A percentile compares a stretch with the other conserved stretches of the same genome.
Evolutionary conservation across 129 eudicot genomes (phyloP).

Genomic region (Pittosporum tobira): DNA sequence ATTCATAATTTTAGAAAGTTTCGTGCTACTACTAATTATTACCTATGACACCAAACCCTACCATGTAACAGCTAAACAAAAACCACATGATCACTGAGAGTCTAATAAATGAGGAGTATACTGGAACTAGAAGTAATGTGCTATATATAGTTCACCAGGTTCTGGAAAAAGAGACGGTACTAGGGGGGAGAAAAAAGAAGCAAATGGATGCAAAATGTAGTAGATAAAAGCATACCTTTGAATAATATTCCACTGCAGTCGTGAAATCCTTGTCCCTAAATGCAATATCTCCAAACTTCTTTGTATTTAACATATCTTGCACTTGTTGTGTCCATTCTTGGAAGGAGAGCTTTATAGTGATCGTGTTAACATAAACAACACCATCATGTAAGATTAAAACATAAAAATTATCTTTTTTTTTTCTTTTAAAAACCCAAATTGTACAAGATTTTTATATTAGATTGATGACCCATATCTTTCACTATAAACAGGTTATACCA

Average conservation of each 20-base stretch:
- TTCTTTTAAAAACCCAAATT: too few species aligned
- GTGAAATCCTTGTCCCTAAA: conserved; percentile 92
- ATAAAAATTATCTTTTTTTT: background rate
- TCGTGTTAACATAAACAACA: conserved; percentile 1
- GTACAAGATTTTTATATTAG: background rate
- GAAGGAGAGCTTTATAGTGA: conserved; percentile 69
- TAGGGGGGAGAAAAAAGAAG: background rate
- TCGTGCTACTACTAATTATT: too few species aligned
- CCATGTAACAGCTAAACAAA: too few species aligned
- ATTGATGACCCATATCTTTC: background rate
- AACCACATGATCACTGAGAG: too few species aligned
- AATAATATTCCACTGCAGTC: conserved; percentile 70
- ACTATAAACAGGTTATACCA: background rate
- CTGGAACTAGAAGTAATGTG: background rate
- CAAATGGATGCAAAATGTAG: conserved; percentile 2
- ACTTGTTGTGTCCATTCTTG: conserved; percentile 99
- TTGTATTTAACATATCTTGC: conserved; percentile 93
- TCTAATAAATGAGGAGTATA: too few species aligned
- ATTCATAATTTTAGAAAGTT: too few species aligned
- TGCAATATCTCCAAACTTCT: conserved; percentile 92
- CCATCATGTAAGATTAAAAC: background rate
- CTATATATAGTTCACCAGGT: background rate
- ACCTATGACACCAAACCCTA: too few species aligned
- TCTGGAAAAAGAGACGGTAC: background rate
- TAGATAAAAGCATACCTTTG: conserved; percentile 54